Evolutionary conservation across 208 protist species (phyloP), one percentile per base, ranked within the genome.

Genomic region (Trypanosomatidae sp.): DNA sequence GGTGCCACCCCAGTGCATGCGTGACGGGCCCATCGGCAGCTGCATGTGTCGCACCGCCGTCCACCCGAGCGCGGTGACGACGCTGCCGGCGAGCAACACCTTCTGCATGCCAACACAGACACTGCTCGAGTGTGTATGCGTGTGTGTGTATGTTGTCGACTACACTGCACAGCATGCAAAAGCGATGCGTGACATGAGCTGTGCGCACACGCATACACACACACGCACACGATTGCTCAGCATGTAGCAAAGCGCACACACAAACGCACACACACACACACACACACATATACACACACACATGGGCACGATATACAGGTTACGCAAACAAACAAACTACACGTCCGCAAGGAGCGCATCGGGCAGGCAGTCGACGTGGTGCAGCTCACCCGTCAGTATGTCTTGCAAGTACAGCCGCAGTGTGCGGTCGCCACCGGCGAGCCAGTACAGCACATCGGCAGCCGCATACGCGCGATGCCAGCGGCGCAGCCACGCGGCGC

Each of bases 21-120:
- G 71, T 7, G 66, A 67, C 7, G 83, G 83, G 1, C 83, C 83
- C 33, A 69, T 62, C 2, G 78, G 76, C 23, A 92, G 73, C 53
- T 83, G 68, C 19, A 78, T 48, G 56, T 87, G 56, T 0, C 75
- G 75, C 39, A 88, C 59, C 20, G 56, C 71, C 27, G 68, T 57
- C 78, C 83, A 92, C 13, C 66, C 57, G 23, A 76, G 53, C 6
- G 74, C 83, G 24, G 60, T 23, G 15, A 35, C 55, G 4, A 75
- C 53, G 20, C 66, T 65, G 15, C 48, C 46, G 8, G 43, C 23
- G 6, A 66, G 6, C 2, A 67, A 15, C 26, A 30, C 5, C 23
- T 2, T 48, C 4, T 53, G 53, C 39, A 25, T n/a, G n/a, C n/a
- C n/a, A n/a, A n/a, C n/a, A n/a, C n/a, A n/a, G n/a, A n/a, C n/a